phyloP scores from a whole-genome alignment of 1,284 basidiomycete species.

The Chiua sp. region DNA sequence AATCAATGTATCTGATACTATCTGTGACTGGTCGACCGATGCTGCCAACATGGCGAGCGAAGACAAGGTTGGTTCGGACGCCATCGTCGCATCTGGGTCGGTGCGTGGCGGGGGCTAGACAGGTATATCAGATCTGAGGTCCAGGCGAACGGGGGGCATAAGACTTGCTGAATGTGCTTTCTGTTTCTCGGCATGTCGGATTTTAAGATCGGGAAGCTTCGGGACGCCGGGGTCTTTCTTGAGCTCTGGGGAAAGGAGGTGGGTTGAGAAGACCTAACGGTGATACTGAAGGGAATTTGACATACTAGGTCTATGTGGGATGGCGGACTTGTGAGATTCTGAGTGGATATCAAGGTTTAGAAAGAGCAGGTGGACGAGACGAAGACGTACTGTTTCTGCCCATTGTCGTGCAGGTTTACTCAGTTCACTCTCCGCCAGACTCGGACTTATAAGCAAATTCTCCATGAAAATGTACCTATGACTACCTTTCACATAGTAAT shows the following conservation, averaged over 20 bases:
- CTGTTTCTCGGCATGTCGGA: slow-evolving; percentile 60
- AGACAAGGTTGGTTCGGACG: slow-evolving; percentile 70
- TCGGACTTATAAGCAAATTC: too few species aligned
- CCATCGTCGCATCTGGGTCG: slow-evolving; percentile 71
- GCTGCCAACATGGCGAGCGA: slow-evolving; percentile 57
- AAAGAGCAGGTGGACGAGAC: background rate
- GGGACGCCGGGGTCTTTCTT: slow-evolving; percentile 88
- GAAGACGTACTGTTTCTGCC: slow-evolving; percentile 58
- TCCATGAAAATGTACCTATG: too few species aligned
- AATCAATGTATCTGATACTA: slow-evolving; percentile 37
- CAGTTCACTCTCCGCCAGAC: too few species aligned
- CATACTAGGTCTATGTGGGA: slow-evolving; percentile 64
- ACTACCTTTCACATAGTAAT: too few species aligned
- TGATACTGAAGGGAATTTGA: background rate
- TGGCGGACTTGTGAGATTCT: slow-evolving; percentile 51
- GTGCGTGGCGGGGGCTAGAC: slow-evolving; percentile 27
- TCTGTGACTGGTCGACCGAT: slow-evolving; percentile 30
- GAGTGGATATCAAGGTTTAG: slow-evolving; percentile 6
- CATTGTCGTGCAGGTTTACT: slow-evolving; percentile 40
- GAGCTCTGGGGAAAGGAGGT: slow-evolving; percentile 52
- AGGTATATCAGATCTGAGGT: background rate
- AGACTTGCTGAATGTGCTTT: slow-evolving; percentile 43
- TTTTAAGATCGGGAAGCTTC: slow-evolving; percentile 71
- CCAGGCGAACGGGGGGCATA: background rate
- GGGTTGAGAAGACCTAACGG: background rate